Conservation (phyloP, 164 flowering plant genomes). For the Litsea cubeba region DNA sequence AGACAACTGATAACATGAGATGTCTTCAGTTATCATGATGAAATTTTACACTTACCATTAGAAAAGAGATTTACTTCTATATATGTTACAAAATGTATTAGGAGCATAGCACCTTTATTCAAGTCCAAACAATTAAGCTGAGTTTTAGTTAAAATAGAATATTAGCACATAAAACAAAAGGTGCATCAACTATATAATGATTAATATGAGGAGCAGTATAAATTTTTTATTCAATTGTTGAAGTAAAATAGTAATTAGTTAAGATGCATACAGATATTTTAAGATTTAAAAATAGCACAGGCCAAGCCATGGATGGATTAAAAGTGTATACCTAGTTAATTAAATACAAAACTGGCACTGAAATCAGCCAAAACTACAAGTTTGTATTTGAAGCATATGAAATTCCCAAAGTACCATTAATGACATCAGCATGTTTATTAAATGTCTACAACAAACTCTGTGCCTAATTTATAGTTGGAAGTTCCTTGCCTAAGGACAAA, state of each 20-base stretch:
- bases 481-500: background rate
- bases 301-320: background rate
- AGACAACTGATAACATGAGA: background rate
- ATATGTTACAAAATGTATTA: background rate
- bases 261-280: background rate
- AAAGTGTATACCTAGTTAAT: background rate
- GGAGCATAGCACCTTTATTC: background rate
- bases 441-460: background rate
- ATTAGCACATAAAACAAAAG: background rate
- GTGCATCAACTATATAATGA: background rate
- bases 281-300: background rate
- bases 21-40: background rate
- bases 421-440: background rate
- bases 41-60: background rate
- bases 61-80: too few relatives aligned
- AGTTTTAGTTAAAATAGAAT: background rate
- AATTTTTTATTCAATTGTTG: too few relatives aligned
- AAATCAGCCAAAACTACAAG: background rate
- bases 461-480: background rate
- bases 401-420: background rate
- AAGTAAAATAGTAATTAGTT: background rate
- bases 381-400: too few relatives aligned
- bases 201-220: background rate
- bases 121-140: background rate
- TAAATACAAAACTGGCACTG: background rate